These are phyloP conservation scores for Linnemannia hyalina DNA, from an alignment of 192 early-diverging fungal genomes.

Conservation along the genomic window DNA sequence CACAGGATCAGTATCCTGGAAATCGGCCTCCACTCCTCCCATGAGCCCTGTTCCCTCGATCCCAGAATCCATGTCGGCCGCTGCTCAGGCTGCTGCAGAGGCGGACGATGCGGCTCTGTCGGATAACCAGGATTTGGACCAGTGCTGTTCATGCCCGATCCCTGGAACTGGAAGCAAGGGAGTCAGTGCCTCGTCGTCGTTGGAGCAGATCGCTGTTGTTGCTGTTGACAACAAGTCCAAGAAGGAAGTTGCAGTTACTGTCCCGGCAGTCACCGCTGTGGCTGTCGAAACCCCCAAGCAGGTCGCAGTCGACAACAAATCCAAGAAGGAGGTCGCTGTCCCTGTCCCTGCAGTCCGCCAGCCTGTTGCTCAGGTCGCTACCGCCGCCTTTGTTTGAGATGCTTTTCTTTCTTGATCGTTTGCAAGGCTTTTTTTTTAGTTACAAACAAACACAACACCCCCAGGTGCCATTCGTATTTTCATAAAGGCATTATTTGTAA, in stretches of 20 bases:
- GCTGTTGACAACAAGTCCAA: background rate
- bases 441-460: background rate
- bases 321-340: too few relatives aligned
- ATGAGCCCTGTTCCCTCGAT: slow-evolving; percentile 18
- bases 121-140: background rate
- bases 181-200: background rate
- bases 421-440: background rate
- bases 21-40: slow-evolving; percentile 21
- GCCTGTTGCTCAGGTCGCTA: too few relatives aligned
- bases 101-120: background rate
- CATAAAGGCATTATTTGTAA: background rate
- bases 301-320: too few relatives aligned
- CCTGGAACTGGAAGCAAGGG: background rate
- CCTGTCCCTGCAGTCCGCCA: too few relatives aligned
- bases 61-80: slow-evolving; percentile 6
- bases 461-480: background rate
- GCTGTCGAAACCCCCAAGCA: too few relatives aligned
- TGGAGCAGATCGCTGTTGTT: background rate
- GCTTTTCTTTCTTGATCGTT: background rate
- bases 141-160: background rate
- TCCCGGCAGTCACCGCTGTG: background rate
- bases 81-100: background rate
- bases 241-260: background rate
- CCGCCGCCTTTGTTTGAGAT: background rate
- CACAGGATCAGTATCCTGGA: background rate